Evolutionary conservation across 257 asterid species (phyloP), one percentile per base, ranked within the genome.

Genomic region (Fraxinus cuspidata): DNA sequence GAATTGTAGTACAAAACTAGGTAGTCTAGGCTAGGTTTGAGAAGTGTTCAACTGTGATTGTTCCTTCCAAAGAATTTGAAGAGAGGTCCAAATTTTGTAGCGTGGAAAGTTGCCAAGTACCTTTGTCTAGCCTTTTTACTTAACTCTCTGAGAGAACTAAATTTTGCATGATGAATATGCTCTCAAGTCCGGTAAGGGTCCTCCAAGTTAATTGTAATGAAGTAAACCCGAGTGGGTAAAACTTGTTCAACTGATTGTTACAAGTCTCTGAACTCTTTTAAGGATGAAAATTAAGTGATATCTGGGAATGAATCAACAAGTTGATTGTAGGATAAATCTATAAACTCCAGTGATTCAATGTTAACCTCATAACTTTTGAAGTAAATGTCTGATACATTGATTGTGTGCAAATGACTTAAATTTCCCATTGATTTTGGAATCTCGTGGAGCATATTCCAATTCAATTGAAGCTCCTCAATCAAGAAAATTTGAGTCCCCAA

Each of bases 361-460:
- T 5, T 16, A 38, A 38, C 69, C 56, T 2, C 80, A 76, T 11
- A 74, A 49, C 21, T 70, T 75, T 21, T 5, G 28, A n/a, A 76
- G 49, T 18, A 76, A 70, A 7, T 84, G 3, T 3, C 1, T 5
- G 58, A 40, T 1, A 79, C 25, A 47, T 0, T 19, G 31, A 84
- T 29, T 0, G 6, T 13, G 8, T 69, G 58, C 77, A 84, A 25
- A 7, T 70, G 47, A 10, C 78, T 79, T 11, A 74, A 70, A 35
- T 78, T 84, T 10, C 44, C 42, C 16, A 77, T 8, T 6, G 81
- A 85, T 29, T 38, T 77, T 11, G 86, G 85, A 27, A 88, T 74
- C 29, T 75, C 76, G 23, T 25, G 37, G 7, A 85, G 75, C 3
- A 2, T 2, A 27, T 85, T 87, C 0, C 0, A 0, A 9, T 79